Evolutionary conservation across 345 rosid genomes (phyloP).

Genomic region (Syzygium oleosum): DNA sequence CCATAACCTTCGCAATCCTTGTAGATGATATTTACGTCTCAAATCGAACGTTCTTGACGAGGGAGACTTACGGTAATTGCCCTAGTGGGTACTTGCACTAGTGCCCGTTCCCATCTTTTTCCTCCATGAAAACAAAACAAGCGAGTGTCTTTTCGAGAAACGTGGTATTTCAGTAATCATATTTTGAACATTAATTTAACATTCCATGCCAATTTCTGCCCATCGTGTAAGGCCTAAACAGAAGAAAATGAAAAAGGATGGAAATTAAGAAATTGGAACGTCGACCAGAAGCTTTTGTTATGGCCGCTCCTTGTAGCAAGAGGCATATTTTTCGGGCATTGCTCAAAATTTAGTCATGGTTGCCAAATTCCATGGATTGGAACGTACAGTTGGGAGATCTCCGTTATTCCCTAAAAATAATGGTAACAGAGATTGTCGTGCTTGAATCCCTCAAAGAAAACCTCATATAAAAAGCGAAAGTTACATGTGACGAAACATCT

Average conservation of each 20-base stretch:
- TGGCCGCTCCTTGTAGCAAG: background rate
- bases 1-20: fast-evolving
- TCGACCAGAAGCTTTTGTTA: background rate
- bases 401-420: background rate
- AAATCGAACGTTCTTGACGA: background rate
- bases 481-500: background rate
- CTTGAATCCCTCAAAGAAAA: background rate
- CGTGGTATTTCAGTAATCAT: background rate
- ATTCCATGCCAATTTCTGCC: background rate
- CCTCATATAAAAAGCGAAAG: background rate
- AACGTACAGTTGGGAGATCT: background rate
- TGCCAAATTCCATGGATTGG: background rate
- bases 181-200: background rate
- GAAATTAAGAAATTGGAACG: background rate
- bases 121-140: background rate
- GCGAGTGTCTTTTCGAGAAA: background rate
- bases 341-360: background rate
- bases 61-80: background rate
- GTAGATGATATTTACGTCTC: background rate
- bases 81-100: background rate
- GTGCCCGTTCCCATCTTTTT: background rate
- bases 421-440: background rate
- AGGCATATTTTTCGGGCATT: too few relatives aligned
- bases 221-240: background rate
- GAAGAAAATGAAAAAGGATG: background rate